Evolutionary conservation across 768 basidiomycete species (phyloP), one percentile per base, ranked within the genome.

Genomic region (Leccinum broughii): DNA sequence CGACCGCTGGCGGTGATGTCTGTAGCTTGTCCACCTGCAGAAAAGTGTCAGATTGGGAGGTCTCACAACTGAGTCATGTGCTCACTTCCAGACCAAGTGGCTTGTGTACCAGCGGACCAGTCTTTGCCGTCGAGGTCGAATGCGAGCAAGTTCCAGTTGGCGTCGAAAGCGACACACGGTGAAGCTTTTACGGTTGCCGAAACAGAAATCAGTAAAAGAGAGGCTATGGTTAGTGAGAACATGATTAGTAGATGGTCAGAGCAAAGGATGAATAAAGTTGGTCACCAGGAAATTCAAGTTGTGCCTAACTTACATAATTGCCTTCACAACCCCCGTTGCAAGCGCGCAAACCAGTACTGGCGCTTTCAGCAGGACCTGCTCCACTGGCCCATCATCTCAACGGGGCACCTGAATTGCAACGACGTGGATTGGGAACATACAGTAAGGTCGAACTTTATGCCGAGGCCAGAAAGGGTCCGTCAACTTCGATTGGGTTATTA

Each of bases 71-170:
- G 51, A 35, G 34, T 26, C 66, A 37, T n/a, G 20, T 15, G n/a
- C 76, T 60, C 64, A 83, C 78, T 77, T 78, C 81, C 78, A 62
- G 77, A 70, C 93, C 93, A 97, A 5, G 82, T 78, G 66, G 81
- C 79, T 67, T 87, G 84, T 4, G 84, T 77, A 13, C 93, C 92
- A 54, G 90, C 86, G 65, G 84, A 86, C 78, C 89, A 95, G 74
- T 97, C 95, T 68, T 90, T 88, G 60, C 86, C 88, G 58, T 87
- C 84, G 62, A 92, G 83, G 57, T 90, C 92, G 71, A 98, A 92
- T 22, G 88, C 91, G 55, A 92, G 85, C 55, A 98, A 82, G 73
- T 95, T 93, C 86, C 88, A 94, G 66, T 75, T 77, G 48, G 79
- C 68, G 69, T 96, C 94, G 70, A 95, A 95, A 22, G 88, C 83